A percentile compares a stretch with the other conserved stretches of the same genome.
These are phyloP conservation scores for Austroboletus eburneus DNA, from an alignment of 768 basidiomycete genomes.

Conservation along the genomic window DNA sequence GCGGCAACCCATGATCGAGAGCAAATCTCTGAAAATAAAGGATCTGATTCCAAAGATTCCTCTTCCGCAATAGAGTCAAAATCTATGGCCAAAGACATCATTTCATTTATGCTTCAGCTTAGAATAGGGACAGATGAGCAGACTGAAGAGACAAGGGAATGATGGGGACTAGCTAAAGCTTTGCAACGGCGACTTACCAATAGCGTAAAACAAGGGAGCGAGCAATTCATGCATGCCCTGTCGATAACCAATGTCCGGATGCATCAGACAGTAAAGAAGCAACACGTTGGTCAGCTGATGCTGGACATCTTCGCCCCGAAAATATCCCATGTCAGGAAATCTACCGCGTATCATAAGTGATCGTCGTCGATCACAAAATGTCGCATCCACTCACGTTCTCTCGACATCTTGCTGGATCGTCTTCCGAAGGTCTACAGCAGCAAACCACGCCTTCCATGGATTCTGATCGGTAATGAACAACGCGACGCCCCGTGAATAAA, in stretches of 20 bases:
- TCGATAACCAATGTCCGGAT: constrained; percentile 85
- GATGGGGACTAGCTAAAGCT: constrained; percentile 2
- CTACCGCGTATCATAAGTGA: constrained; percentile 35
- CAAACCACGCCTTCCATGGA: constrained; percentile 95
- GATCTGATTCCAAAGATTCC: constrained; percentile 29
- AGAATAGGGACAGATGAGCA: constrained; percentile 12
- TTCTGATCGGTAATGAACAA: constrained; percentile 47
- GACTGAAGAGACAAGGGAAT: constrained; percentile 8
- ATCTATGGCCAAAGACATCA: constrained; percentile 43
- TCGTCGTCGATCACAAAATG: constrained; percentile 1
- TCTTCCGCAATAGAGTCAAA: constrained; percentile 63
- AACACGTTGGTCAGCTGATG: constrained; percentile 79
- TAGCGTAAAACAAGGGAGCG: constrained; percentile 77
- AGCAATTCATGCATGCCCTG: constrained; percentile 99
- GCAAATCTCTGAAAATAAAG: constrained; percentile 55
- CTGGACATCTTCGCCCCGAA: constrained; percentile 72
- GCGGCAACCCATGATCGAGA: constrained; percentile 69
- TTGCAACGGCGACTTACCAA: constrained; percentile 23
- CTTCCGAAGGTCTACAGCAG: constrained; percentile 81
- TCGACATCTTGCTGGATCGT: constrained; percentile 94
- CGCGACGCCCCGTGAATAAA: background rate
- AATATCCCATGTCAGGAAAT: constrained; percentile 96
- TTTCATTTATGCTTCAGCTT: constrained; percentile 27
- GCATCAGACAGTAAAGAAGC: constrained; percentile 75
- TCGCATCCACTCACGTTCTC: constrained; percentile 66